phyloP scores from a whole-genome alignment of 768 basidiomycete genomes.

The Lyophyllum decastes region DNA sequence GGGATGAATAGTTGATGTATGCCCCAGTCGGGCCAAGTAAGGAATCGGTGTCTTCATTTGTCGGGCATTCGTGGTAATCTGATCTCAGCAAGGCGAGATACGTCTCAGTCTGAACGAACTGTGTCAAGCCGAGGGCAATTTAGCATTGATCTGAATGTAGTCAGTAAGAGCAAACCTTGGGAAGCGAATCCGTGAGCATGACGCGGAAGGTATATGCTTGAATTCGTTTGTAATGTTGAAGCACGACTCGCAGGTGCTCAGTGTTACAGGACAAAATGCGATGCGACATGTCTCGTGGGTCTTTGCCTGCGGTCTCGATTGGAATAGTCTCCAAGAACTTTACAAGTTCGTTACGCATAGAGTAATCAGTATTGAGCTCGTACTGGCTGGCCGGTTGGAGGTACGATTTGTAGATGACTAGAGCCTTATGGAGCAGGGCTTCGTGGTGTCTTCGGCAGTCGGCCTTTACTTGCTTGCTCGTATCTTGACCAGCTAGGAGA shows the following conservation, averaged over 20 bases:
- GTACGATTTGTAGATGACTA: constrained; percentile 13
- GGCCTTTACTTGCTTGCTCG: constrained; percentile 1
- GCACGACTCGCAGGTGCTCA: constrained; percentile 12
- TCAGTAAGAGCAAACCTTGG: constrained; percentile 6
- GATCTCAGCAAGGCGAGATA: constrained; percentile 7
- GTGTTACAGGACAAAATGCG: constrained; percentile 11
- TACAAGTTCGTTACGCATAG: constrained; percentile 13
- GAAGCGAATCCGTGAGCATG: constrained; percentile 18
- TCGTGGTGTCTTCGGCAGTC: constrained; percentile 14
- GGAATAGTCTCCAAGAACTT: constrained; percentile 11
- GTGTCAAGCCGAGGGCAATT: neutral
- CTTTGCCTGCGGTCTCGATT: neutral
- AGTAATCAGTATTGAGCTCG: constrained; percentile 17
- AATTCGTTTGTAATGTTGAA: constrained; percentile 11
- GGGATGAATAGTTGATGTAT: constrained; percentile 9
- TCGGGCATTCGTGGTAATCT: neutral
- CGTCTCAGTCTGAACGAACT: constrained; percentile 15
- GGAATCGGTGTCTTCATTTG: neutral
- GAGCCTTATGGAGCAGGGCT: constrained; percentile 10
- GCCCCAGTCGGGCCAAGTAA: neutral
- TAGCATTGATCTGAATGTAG: neutral
- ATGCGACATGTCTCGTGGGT: neutral
- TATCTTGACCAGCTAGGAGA: no score
- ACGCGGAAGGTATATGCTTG: constrained; percentile 16
- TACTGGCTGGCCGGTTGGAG: constrained; percentile 14